Base-by-base conservation (phyloP, 352 stramenopile species). In the Chrysophaeum taylorii region DNA sequence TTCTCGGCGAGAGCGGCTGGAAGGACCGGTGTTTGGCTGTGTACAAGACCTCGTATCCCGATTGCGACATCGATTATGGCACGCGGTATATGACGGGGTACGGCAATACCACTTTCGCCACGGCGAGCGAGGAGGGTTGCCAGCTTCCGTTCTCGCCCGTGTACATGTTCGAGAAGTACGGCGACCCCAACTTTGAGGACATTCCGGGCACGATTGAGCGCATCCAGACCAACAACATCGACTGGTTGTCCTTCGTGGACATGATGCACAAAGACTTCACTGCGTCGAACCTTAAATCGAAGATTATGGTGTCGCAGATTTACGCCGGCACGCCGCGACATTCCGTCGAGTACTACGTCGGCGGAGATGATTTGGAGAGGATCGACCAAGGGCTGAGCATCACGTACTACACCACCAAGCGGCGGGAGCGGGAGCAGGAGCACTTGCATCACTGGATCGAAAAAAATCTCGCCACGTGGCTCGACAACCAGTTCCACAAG, bases 221-320 rank as follows among this genome's bases (percentile, higher is more conserved):
- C 4, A 73, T 73, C 37, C 9, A 35, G 25, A 33, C n/a, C n/a
- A 14, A 25, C 5, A n/a, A n/a, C n/a, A 52, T 33, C 18, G 54
- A 70, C 37, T 73, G 14, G 9, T 2, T 41, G 23, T n/a, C 16
- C 38, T 57, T 73, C n/a, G 18, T 37, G 25, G 48, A 48, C 35
- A 62, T 64, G 35, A 21, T 73, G n/a, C 54, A 73, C 53, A 73
- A 73, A 39, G 68, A 73, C 54, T 73, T 73, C 39, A 38, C 50
- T 7, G 15, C 39, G 21, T 31, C 2, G 50, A 70, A 73, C 37
- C 16, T 69, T 7, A 31, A 70, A 21, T 60, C 33, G n/a, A 52
- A 50, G 29, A 14, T 73, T 21, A 9, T 73, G 25, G 38, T 43
- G 52, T 38, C 52, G n/a, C 33, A 38, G 1, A 54, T 70, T 12